Base-by-base conservation (phyloP, 208 protist species). In the Naegleria fowleri region DNA sequence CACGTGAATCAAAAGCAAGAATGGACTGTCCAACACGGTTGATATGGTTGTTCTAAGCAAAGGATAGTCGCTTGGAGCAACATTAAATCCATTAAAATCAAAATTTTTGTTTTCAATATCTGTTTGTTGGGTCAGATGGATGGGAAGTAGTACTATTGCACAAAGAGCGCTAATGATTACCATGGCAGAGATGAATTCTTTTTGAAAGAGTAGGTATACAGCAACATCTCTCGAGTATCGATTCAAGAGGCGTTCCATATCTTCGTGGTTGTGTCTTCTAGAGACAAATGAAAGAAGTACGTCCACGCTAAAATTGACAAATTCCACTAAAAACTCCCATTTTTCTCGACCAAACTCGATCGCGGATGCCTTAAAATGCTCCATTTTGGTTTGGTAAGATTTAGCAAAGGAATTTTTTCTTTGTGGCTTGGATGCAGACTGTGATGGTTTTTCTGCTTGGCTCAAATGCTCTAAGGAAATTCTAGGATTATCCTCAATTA, bases 151-250 rank as follows among this genome's bases (percentile, higher is more conserved):
- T 67, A 89, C 41, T 29, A 38, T n/a, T n/a, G 13, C 2, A n/a
- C 36, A 39, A 2, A 89, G 5, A 2, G 59, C 4, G 29, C 11
- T 25, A 41, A 39, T 51, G 13, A 89, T 0, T 67, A 67, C 29
- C 19, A 89, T 33, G 33, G 48, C 43, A 16, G n/a, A 41, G 36
- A 89, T 67, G 15, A 67, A 25, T 29, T 52, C 86, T 40, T 89
- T 89, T 40, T 67, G 48, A 40, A 89, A 89, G 6, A 52, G 19
- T 41, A 67, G 29, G 59, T 89, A 89, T 40, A 40, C 36, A 40
- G 86, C 48, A 5, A 67, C 86, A 67, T 89, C 86, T 89, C 48
- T 89, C 0, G 85, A 88, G 38, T 88, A 88, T 58, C 43, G 55
- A 13, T 33, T 88, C 29, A 39, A 88, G 4, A 88, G n/a, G 6